phyloP scores from a whole-genome alignment of 1,284 basidiomycete genomes.

The Spongispora temasekensis region DNA sequence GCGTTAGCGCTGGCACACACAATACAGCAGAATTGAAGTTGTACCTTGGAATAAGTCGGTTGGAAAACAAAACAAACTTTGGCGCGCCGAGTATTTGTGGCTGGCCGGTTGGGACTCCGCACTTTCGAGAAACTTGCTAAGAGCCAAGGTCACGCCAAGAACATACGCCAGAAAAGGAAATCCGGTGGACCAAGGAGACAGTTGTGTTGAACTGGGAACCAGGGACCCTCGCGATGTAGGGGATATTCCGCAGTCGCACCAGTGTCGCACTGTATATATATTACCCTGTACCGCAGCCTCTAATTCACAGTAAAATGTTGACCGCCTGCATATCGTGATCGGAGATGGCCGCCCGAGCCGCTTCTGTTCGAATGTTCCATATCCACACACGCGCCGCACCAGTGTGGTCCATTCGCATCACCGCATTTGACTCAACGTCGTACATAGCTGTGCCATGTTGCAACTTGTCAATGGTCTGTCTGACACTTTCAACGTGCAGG shows the following conservation, averaged over 20 bases:
- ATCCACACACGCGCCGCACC: conserved; percentile 18
- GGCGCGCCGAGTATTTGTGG: conserved; percentile 24
- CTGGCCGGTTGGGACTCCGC: not conserved
- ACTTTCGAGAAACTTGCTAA: conserved; percentile 8
- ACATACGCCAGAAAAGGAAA: no score
- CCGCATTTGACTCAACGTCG: no score
- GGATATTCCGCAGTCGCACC: not conserved
- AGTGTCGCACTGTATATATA: not conserved
- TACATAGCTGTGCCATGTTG: no score
- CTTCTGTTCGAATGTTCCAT: conserved; percentile 35
- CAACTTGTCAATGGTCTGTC: no score
- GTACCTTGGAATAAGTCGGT: conserved; percentile 8
- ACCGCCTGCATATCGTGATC: not conserved
- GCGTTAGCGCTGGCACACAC: not conserved
- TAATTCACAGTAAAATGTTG: not conserved
- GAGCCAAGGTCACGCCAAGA: conserved; percentile 3
- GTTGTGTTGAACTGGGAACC: no score
- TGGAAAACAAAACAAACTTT: not conserved
- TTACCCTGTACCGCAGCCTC: not conserved
- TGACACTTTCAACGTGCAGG: no score
- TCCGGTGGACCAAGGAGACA: no score
- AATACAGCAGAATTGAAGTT: not conserved
- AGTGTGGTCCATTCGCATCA: no score
- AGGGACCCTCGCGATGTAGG: no score
- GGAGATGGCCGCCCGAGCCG: conserved; percentile 23